Conservation (phyloP, 208 protist species). For the Strigomonas culicis region DNA sequence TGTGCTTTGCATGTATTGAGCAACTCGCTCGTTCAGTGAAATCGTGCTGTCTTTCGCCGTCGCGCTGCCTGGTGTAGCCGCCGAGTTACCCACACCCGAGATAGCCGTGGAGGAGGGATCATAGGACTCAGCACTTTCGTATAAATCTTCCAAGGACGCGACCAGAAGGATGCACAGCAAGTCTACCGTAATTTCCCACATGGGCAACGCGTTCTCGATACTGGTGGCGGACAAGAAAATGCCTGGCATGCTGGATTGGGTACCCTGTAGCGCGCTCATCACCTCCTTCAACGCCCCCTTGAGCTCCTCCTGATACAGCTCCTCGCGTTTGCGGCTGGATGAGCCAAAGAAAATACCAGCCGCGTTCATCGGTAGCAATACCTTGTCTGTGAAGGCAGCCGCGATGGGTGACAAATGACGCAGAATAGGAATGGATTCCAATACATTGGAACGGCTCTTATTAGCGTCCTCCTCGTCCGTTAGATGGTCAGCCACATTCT, state of each 20-base stretch:
- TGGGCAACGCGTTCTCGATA: constrained; percentile 84
- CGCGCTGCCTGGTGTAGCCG: no score
- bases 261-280: constrained; percentile 47
- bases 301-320: constrained; percentile 68
- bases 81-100: not conserved
- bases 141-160: constrained; percentile 31
- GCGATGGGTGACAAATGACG: constrained; percentile 68
- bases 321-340: constrained; percentile 48
- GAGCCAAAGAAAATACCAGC: constrained; percentile 52
- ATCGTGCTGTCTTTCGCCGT: not conserved
- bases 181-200: constrained; percentile 81
- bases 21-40: constrained; percentile 18
- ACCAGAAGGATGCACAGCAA: constrained; percentile 34
- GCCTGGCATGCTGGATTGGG: constrained; percentile 19
- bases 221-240: constrained; percentile 62
- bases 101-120: constrained; percentile 15
- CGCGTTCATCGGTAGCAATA: constrained; percentile 65
- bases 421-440: constrained; percentile 76
- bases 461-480: not conserved
- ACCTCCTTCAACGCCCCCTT: constrained; percentile 56
- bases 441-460: constrained; percentile 17
- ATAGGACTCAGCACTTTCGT: constrained; percentile 44
- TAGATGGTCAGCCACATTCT: not conserved
- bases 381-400: constrained; percentile 68
- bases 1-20: constrained; percentile 36